Conservation (phyloP, 345 rosid genomes). For the Syzygium grande region DNA sequence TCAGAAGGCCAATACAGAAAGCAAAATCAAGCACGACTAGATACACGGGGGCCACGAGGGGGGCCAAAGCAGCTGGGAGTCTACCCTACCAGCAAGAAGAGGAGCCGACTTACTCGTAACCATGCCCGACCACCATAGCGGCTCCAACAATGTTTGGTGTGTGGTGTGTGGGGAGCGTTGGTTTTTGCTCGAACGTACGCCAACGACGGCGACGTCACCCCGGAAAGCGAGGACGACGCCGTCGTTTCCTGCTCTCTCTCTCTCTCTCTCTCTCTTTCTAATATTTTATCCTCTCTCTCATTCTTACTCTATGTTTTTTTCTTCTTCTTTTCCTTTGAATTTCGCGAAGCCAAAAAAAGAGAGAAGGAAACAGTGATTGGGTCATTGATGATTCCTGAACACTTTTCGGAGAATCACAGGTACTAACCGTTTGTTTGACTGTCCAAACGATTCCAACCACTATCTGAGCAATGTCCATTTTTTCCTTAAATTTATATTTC, state of each 20-base stretch:
- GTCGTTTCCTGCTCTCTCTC: background rate
- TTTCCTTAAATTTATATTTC: background rate
- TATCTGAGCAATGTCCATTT: background rate
- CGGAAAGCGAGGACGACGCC: background rate
- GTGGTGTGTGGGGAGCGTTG: background rate
- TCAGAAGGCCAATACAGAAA: background rate
- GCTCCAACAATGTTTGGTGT: constrained; percentile 34
- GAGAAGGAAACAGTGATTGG: background rate
- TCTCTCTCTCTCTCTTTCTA: too few species aligned
- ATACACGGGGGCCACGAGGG: background rate
- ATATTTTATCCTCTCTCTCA: too few species aligned
- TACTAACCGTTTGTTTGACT: background rate
- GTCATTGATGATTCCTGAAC: background rate
- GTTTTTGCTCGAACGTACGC: background rate
- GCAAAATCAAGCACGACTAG: background rate
- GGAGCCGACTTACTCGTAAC: constrained; percentile 47
- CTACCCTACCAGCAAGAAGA: background rate
- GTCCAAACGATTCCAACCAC: background rate
- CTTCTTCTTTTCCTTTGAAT: background rate
- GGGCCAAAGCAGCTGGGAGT: background rate
- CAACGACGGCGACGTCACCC: background rate
- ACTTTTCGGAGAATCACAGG: background rate
- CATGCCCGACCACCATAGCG: constrained; percentile 88
- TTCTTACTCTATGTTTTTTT: background rate
- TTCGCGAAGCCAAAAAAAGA: background rate